Conservation (phyloP, 2,329 filamentous ascomycete genomes). For the Clonostachys rosea region DNA sequence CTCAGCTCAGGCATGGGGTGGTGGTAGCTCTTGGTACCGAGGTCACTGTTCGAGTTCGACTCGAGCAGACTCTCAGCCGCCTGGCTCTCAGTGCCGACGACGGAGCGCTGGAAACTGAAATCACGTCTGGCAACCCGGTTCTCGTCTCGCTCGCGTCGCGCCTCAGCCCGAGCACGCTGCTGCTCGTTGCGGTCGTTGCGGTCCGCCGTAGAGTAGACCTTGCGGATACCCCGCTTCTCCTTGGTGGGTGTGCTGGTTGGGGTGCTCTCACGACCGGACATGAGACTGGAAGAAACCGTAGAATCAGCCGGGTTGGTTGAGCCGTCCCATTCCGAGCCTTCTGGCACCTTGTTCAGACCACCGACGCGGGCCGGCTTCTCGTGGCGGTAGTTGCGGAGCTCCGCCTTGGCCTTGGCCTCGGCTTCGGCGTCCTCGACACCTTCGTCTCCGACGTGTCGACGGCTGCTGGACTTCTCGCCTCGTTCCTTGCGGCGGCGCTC, state of each 20-base stretch:
- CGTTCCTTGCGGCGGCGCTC: slow-evolving; percentile 19
- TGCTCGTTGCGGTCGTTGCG: slow-evolving; percentile 45
- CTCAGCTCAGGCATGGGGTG: slow-evolving; percentile 49
- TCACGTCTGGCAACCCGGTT: slow-evolving; percentile 40
- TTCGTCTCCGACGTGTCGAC: slow-evolving; percentile 51
- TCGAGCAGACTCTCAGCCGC: slow-evolving; percentile 12
- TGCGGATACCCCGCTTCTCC: slow-evolving; percentile 44
- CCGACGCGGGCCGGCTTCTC: slow-evolving; percentile 85
- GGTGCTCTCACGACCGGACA: slow-evolving; percentile 51
- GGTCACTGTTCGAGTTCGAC: slow-evolving; percentile 32
- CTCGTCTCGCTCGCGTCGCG: slow-evolving; percentile 48
- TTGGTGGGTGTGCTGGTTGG: slow-evolving; percentile 47
- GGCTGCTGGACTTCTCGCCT: slow-evolving; percentile 12
- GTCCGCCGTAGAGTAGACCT: slow-evolving; percentile 58
- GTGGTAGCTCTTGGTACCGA: slow-evolving; percentile 54
- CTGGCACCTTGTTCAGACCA: slow-evolving; percentile 78
- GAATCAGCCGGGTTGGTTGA: slow-evolving; percentile 63
- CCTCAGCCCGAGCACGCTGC: slow-evolving; percentile 52
- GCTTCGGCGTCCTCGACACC: slow-evolving; percentile 56
- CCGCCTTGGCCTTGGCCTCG: slow-evolving; percentile 58
- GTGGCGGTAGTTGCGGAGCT: slow-evolving; percentile 78
- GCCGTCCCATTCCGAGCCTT: slow-evolving; percentile 77
- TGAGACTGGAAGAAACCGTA: slow-evolving; percentile 55
- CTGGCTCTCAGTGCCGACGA: slow-evolving; percentile 29
- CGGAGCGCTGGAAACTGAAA: slow-evolving; percentile 48